phyloP scores from a whole-genome alignment of 169 alveolate genomes.

The Cryptosporidium viatorum region DNA sequence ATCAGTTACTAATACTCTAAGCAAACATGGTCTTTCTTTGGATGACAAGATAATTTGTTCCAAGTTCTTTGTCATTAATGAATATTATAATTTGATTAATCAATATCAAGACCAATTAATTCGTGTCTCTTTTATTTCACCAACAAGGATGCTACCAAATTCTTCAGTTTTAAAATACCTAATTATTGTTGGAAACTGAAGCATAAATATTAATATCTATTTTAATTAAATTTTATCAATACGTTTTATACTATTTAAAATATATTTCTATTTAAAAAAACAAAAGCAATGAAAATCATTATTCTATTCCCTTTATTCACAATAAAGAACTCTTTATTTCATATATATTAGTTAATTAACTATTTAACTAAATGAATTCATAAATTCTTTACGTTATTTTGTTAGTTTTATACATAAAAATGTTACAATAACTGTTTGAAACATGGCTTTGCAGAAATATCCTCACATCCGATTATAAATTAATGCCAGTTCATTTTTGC shows the following conservation, averaged over 20 bases:
- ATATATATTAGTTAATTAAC: neutral
- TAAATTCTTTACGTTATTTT: neutral
- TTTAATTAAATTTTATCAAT: too few species aligned
- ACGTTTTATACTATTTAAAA: too few species aligned
- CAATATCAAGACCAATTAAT: neutral
- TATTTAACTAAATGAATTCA: too few species aligned
- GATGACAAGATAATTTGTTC: conserved; percentile 8
- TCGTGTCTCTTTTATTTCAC: neutral
- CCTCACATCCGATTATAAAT: neutral
- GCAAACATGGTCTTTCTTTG: neutral
- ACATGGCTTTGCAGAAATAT: neutral
- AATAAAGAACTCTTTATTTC: too few species aligned
- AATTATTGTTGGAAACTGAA: neutral
- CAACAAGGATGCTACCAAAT: neutral
- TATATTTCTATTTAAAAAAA: too few species aligned
- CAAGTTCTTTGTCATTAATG: conserved; percentile 6
- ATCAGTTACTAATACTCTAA: neutral
- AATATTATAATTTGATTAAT: neutral
- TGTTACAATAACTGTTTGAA: neutral
- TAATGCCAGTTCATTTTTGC: neutral
- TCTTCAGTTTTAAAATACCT: neutral
- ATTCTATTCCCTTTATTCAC: too few species aligned
- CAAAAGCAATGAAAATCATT: neutral
- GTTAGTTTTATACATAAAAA: too few species aligned
- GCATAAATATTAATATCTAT: too few species aligned